Conservation (phyloP, 1,139 yeast genomes). For the Suhomyces maxii region DNA sequence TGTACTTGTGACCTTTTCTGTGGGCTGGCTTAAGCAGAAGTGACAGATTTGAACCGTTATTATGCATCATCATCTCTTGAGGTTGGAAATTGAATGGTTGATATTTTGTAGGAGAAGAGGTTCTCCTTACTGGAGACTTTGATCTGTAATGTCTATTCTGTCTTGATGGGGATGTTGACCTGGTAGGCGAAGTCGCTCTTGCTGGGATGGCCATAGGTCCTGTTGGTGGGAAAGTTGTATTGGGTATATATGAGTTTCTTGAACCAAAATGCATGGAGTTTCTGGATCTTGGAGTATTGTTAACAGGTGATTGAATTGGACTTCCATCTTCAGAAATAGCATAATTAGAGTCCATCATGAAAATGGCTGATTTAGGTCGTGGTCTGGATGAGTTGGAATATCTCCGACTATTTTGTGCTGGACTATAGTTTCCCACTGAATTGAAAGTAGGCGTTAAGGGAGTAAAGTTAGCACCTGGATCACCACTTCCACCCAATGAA, state of each 20-base stretch:
- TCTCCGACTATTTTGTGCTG: slow-evolving; percentile 12
- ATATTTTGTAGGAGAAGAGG: slow-evolving; percentile 42
- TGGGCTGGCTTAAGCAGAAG: slow-evolving; percentile 58
- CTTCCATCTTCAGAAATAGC: slow-evolving; percentile 35
- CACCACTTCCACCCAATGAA: slow-evolving; percentile 25
- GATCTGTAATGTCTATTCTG: slow-evolving; percentile 34
- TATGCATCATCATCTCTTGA: slow-evolving; percentile 35
- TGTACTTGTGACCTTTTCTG: slow-evolving; percentile 92
- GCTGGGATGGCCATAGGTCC: slow-evolving; percentile 12
- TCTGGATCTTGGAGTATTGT: slow-evolving; percentile 25
- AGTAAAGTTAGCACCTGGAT: slow-evolving; percentile 4
- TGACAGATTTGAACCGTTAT: slow-evolving; percentile 28
- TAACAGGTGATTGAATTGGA: slow-evolving; percentile 20
- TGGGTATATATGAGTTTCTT: slow-evolving; percentile 9
- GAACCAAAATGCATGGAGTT: slow-evolving; percentile 18
- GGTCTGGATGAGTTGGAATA: slow-evolving; percentile 18
- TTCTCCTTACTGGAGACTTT: slow-evolving; percentile 39
- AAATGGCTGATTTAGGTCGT: slow-evolving; percentile 42
- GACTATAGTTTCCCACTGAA: slow-evolving; percentile 2
- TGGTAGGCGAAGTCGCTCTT: slow-evolving; percentile 30
- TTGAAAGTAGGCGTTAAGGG: slow-evolving; percentile 12
- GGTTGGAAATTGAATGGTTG: slow-evolving; percentile 57
- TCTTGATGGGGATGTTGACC: slow-evolving; percentile 36
- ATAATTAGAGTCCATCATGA: slow-evolving; percentile 28
- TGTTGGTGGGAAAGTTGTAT: slow-evolving; percentile 17